Percentiles rank a stretch among this genome's conserved stretches.
Conservation (phyloP, 305 asterid genomes). For the Solanum hybrid region DNA sequence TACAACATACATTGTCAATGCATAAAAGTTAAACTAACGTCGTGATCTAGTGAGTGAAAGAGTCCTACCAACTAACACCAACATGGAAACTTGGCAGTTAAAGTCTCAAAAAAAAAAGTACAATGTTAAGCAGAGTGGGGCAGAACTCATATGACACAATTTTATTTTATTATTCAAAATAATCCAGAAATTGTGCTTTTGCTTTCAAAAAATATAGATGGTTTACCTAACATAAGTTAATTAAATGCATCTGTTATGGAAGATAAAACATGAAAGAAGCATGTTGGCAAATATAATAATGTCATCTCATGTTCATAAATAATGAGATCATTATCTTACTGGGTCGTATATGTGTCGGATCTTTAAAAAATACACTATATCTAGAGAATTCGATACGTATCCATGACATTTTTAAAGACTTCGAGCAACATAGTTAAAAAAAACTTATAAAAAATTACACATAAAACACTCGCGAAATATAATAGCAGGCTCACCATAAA, state of each 20-base stretch:
- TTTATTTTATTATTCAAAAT: neutral
- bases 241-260: neutral
- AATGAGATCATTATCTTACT: neutral
- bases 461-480: no score
- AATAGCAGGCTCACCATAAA: no score
- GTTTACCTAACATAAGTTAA: neutral
- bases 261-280: neutral
- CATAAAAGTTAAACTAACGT: neutral
- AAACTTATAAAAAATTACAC: neutral
- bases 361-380: no score
- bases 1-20: neutral
- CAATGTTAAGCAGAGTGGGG: neutral
- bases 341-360: fast-evolving
- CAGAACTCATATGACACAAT: neutral
- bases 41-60: neutral
- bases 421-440: no score
- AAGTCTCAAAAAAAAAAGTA: neutral
- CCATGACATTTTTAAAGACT: no score
- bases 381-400: no score
- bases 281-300: neutral
- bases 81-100: neutral
- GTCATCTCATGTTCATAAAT: neutral
- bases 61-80: neutral
- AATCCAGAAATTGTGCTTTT: neutral
- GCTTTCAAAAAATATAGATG: neutral